Evolutionary conservation across 1,284 basidiomycete genomes (phyloP), one percentile per base, ranked within the genome.

Genomic region (Puccinia polysora): DNA sequence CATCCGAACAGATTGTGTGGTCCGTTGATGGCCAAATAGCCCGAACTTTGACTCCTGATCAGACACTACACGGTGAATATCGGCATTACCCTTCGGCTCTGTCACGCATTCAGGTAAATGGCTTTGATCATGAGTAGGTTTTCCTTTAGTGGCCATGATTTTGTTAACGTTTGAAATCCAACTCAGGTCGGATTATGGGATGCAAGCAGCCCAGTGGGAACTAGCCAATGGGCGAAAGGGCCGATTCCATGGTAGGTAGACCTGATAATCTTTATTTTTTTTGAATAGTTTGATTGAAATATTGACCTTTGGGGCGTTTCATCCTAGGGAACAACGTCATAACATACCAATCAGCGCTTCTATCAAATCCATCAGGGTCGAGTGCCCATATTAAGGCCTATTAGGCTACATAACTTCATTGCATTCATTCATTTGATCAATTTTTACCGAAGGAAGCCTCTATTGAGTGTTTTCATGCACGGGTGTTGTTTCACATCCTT

Each of bases 321-420:
- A 32, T 32, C n/a, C 23, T 25, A 71, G 69, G 69, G 28, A 58
- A 18, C 28, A 62, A 14, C 49, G 59, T 32, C 43, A 49, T 23
- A 38, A 40, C 23, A 40, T 30, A 18, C 43, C 69, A 1, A 58
- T 71, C 8, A 38, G 45, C 25, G 69, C 69, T 8, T 23, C 30
- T 7, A 38, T 71, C 32, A 49, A 71, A 28, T 53, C 45, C 10
- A 32, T 71, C 20, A 53, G 34, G 32, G 69, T 71, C 14, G 69
- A 71, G 63, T 71, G 69, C 20, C 69, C 69, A 10, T 71, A 71
- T 28, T 68, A 68, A n/a, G n/a, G n/a, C n/a, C n/a, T n/a, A n/a
- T n/a, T n/a, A n/a, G n/a, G n/a, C n/a, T n/a, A n/a, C n/a, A n/a
- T n/a, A n/a, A n/a, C n/a, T n/a, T n/a, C n/a, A n/a, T n/a, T n/a